A percentile compares a stretch with the other conserved stretches of the same genome.
phyloP scores from a whole-genome alignment of 192 early-diverging fungal genomes.

The Coemansia sp. region DNA sequence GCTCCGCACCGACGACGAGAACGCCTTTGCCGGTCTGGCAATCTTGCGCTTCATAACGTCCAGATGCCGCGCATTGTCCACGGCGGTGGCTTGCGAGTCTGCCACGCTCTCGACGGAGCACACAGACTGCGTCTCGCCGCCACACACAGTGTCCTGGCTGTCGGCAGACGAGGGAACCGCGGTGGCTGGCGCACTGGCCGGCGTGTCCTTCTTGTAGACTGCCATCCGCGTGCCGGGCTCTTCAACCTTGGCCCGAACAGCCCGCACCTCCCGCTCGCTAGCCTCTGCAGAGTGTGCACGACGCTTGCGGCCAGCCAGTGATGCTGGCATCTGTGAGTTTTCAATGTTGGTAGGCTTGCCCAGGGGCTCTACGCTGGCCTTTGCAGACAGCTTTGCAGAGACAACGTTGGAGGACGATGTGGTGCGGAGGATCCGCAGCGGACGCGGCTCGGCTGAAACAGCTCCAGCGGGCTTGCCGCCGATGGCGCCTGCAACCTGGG shows the following conservation, averaged over 20 bases:
- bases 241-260: conserved; percentile 25
- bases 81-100: conserved; percentile 45
- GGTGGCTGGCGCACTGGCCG: not conserved
- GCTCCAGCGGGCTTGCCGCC: conserved; percentile 7
- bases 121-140: conserved; percentile 20
- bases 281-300: conserved; percentile 25
- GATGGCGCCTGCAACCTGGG: conserved; percentile 5
- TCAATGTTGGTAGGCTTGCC: conserved; percentile 5
- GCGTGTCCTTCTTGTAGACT: not conserved
- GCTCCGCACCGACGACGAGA: conserved; percentile 28
- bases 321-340: conserved; percentile 13
- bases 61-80: conserved; percentile 20
- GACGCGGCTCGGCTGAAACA: not conserved
- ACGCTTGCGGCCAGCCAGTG: conserved; percentile 39
- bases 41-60: conserved; percentile 26
- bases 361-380: not conserved
- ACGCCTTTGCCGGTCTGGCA: conserved; percentile 44
- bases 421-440: conserved; percentile 23
- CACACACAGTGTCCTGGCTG: conserved; percentile 14
- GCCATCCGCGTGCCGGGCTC: not conserved
- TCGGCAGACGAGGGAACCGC: conserved; percentile 8
- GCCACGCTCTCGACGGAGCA: conserved; percentile 20
- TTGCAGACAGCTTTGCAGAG: conserved; percentile 5
- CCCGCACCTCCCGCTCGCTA: conserved; percentile 15
- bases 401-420: conserved; percentile 36